Base-by-base conservation (phyloP, 2,329 filamentous ascomycete species). In the Botryosphaeria agaves region DNA sequence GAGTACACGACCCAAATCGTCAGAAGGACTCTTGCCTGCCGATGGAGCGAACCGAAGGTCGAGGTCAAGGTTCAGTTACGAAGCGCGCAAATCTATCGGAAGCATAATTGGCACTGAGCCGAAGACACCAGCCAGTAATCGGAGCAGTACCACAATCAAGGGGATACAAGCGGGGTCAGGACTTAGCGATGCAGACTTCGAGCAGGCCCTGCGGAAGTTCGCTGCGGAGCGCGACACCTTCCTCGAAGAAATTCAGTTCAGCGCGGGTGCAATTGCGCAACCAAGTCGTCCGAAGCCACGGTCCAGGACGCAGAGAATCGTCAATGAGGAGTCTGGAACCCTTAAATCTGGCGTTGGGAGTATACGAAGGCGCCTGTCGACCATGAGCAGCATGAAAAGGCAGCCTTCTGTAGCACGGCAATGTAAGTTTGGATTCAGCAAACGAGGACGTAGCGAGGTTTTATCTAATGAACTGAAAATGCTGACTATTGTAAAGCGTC, bases 151-250 rank as follows among this genome's bases (percentile, higher is more conserved):
- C 30, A 76, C 72, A 12, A 72, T 76, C 44, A 68, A 64, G 41
- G 58, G 51, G 29, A 32, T 57, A 14, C 52, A 53, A 33, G 36
- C 40, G 26, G 52, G 47, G 14, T 49, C 52, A 4, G 46, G 47
- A 5, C 53, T 72, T 18, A 70, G 57, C 34, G 83, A 92, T 47
- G 83, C 81, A 46, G 89, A 95, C 52, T 98, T 98, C 46, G 89
- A 95, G 49, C 76, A 80, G 47, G 87, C 89, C 16, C 64, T 98
- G 41, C 61, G 84, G 45, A 95, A 94, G 57, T 98, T 98, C 52
- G 84, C 89, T 27, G 78, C 76, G n/a, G 87, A 95, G 59, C 69
- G 89, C 39, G 89, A 98, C 45, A 78, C 76, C 36, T 98, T 98
- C 45, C 62, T 95, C 31, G 82, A 92, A 39, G 89, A 98, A 51